phyloP scores from a whole-genome alignment of 1,139 yeast species.

The Kluyveromyces sp. region DNA sequence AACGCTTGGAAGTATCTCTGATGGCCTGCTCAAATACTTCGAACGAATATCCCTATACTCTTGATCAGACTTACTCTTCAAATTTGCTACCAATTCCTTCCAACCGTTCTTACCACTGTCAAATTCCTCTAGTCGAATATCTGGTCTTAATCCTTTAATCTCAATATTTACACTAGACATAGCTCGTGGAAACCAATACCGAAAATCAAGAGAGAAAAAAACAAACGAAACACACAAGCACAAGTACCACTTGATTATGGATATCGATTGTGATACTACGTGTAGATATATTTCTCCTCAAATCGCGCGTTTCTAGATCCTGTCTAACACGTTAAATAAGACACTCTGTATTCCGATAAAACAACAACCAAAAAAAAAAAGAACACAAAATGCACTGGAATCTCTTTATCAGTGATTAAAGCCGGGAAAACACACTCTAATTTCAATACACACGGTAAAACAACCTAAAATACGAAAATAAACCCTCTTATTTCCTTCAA shows the following conservation, averaged over 20 bases:
- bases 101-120: constrained; percentile 16
- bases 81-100: constrained; percentile 19
- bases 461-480: no score
- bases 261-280: no score
- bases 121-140: constrained; percentile 9
- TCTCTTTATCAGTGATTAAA: no score
- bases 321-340: no score
- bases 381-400: no score
- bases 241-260: neutral
- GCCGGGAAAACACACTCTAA: no score
- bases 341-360: no score
- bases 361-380: no score
- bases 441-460: no score
- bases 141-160: constrained; percentile 15
- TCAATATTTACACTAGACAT: constrained; percentile 17
- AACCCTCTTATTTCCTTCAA: no score
- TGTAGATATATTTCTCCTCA: no score
- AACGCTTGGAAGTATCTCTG: constrained; percentile 33
- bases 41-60: constrained; percentile 11
- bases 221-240: neutral
- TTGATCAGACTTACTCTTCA: constrained; percentile 15
- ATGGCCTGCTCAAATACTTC: constrained; percentile 19
- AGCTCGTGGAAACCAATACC: neutral
- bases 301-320: no score
- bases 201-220: neutral